These are phyloP conservation scores for Thielaviopsis populi DNA, from an alignment of 2,329 filamentous ascomycete species.

Conservation along the genomic window DNA sequence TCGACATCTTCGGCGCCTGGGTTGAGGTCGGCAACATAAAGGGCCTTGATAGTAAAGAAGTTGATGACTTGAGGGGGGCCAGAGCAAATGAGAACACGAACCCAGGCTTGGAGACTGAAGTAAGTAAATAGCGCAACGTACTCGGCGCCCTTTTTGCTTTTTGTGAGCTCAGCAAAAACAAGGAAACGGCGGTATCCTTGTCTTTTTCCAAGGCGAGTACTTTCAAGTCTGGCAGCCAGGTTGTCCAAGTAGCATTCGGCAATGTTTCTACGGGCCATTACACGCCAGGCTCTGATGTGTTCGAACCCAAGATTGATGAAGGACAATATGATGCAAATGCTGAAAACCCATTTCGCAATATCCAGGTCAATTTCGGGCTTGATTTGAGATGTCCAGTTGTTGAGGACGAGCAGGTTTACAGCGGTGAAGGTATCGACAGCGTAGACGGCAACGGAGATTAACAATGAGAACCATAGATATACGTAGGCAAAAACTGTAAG, in stretches of 20 bases:
- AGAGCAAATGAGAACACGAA: constrained; percentile 79
- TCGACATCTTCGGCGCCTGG: constrained; percentile 34
- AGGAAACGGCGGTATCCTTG: constrained; percentile 79
- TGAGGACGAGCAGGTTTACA: constrained; percentile 76
- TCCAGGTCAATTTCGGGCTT: constrained; percentile 60
- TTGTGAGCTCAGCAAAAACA: constrained; percentile 83
- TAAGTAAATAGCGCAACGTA: constrained; percentile 86
- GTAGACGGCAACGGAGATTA: constrained; percentile 73
- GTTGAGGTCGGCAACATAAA: constrained; percentile 57
- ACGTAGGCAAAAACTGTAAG: constrained; percentile 65
- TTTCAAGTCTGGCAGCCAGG: constrained; percentile 71
- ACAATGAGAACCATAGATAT: constrained; percentile 67
- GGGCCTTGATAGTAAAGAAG: constrained; percentile 70
- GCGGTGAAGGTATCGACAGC: constrained; percentile 85
- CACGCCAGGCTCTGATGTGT: constrained; percentile 61
- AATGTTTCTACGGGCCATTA: constrained; percentile 73
- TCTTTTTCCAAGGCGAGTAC: constrained; percentile 54
- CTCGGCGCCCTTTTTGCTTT: constrained; percentile 78
- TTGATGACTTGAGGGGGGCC: constrained; percentile 88
- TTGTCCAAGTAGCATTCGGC: constrained; percentile 85
- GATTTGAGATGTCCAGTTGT: constrained; percentile 76
- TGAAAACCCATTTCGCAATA: constrained; percentile 89
- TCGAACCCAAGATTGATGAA: constrained; percentile 70
- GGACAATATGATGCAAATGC: constrained; percentile 78
- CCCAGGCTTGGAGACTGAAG: constrained; percentile 66